Percentiles rank a stretch among this genome's conserved stretches.
These are phyloP conservation scores for Mucor lusitanicus DNA, from an alignment of 371 early-diverging fungal genomes.

Conservation along the genomic window DNA sequence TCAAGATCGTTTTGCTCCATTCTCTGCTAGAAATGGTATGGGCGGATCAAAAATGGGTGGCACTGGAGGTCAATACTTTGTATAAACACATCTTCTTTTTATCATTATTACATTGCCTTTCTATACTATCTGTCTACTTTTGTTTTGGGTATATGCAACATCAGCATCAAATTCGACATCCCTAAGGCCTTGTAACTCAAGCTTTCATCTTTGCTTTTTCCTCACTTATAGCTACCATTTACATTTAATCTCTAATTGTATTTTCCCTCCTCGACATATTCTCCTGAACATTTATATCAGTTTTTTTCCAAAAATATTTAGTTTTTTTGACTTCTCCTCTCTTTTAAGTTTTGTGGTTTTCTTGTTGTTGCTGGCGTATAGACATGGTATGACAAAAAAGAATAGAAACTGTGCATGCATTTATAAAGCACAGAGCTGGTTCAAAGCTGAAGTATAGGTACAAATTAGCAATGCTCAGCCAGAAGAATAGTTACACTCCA, in stretches of 20 bases:
- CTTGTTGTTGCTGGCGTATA: too few species aligned
- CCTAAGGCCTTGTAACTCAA: neutral
- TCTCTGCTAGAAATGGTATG: slow-evolving; percentile 26
- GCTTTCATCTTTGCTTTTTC: too few species aligned
- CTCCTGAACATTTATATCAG: too few species aligned
- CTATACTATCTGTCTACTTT: neutral
- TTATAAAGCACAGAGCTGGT: too few species aligned
- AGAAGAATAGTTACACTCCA: too few species aligned
- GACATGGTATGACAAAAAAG: too few species aligned
- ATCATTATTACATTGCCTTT: neutral
- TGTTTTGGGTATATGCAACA: neutral
- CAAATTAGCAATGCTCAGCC: too few species aligned
- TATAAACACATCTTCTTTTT: slow-evolving; percentile 22
- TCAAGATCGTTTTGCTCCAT: slow-evolving; percentile 64
- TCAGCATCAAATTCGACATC: neutral
- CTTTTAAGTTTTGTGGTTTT: too few species aligned
- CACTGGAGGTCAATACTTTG: slow-evolving; percentile 52
- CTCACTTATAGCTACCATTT: neutral
- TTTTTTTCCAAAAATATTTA: too few species aligned
- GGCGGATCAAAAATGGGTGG: slow-evolving; percentile 32
- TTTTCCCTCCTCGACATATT: neutral
- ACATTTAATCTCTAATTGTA: neutral
- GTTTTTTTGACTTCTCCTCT: too few species aligned
- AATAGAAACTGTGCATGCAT: too few species aligned
- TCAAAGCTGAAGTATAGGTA: too few species aligned